These are phyloP conservation scores for Irpex sp. DNA, from an alignment of 1,284 basidiomycete genomes.

Conservation along the genomic window DNA sequence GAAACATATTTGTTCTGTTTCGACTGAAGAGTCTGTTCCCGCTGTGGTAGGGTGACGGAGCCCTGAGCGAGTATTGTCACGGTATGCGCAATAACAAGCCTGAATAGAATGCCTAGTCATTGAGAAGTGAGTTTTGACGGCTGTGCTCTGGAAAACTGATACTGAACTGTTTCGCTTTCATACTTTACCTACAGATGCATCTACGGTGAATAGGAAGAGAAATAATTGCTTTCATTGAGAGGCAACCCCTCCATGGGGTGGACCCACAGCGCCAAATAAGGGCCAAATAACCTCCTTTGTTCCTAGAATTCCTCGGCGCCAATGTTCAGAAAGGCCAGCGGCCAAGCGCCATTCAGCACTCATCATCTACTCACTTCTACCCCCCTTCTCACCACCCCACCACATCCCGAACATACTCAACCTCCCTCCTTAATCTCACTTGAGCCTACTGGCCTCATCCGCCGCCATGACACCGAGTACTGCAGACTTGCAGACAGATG, in stretches of 20 bases:
- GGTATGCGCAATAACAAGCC: too few relatives aligned
- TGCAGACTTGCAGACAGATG: not conserved
- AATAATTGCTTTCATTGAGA: not conserved
- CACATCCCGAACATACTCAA: not conserved
- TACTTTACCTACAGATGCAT: not conserved
- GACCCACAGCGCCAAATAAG: not conserved
- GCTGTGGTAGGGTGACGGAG: too few relatives aligned
- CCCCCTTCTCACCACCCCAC: not conserved
- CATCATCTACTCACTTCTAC: not conserved
- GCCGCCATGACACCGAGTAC: not conserved
- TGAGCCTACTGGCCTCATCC: not conserved
- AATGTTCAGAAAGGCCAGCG: not conserved
- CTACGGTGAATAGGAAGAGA: not conserved
- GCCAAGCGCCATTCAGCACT: not conserved
- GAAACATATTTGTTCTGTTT: too few relatives aligned
- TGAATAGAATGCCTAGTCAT: not conserved
- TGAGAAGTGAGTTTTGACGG: not conserved
- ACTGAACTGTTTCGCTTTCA: not conserved
- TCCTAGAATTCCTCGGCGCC: too few relatives aligned
- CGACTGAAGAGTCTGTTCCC: too few relatives aligned
- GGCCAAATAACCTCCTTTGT: not conserved
- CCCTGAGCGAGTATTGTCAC: too few relatives aligned
- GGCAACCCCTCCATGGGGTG: not conserved
- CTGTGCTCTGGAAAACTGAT: not conserved
- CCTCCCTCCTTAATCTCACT: not conserved